phyloP scores from a whole-genome alignment of 257 asterid genomes.

The Solanum sejunctum region DNA sequence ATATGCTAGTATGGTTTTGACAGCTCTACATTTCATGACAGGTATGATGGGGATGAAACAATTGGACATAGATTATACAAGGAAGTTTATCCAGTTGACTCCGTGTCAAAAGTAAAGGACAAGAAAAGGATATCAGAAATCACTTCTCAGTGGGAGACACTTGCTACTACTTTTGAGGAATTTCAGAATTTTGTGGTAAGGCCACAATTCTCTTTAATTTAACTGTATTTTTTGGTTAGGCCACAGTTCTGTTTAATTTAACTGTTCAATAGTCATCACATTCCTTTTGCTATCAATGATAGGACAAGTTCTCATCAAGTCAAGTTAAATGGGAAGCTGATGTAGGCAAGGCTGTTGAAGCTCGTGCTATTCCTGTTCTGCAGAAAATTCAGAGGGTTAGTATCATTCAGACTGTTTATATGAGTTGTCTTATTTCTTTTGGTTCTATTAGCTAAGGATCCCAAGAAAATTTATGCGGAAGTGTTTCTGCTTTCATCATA shows the following conservation, averaged over 20 bases:
- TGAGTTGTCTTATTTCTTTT: background rate
- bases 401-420: background rate
- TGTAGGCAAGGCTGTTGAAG: constrained; percentile 38
- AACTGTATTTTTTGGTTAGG: constrained; percentile 38
- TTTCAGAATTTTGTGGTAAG: constrained; percentile 60
- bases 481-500: background rate
- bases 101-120: constrained; percentile 13
- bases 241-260: background rate
- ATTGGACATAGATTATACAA: constrained; percentile 76
- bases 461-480: background rate
- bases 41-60: constrained; percentile 69
- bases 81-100: constrained; percentile 35
- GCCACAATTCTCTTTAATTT: constrained; percentile 1
- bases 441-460: background rate
- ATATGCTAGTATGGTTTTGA: constrained; percentile 6
- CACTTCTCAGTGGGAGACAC: constrained; percentile 64
- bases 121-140: constrained; percentile 18
- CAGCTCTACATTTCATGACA: constrained; percentile 13
- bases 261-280: constrained; percentile 5
- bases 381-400: constrained; percentile 66
- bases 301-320: constrained; percentile 55
- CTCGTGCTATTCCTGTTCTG: constrained; percentile 52
- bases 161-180: constrained; percentile 76
- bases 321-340: constrained; percentile 46
- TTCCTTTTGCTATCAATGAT: constrained; percentile 11